Evolutionary conservation across 768 basidiomycete genomes (phyloP), one percentile per base, ranked within the genome.

Genomic region (Inosperma sp.): DNA sequence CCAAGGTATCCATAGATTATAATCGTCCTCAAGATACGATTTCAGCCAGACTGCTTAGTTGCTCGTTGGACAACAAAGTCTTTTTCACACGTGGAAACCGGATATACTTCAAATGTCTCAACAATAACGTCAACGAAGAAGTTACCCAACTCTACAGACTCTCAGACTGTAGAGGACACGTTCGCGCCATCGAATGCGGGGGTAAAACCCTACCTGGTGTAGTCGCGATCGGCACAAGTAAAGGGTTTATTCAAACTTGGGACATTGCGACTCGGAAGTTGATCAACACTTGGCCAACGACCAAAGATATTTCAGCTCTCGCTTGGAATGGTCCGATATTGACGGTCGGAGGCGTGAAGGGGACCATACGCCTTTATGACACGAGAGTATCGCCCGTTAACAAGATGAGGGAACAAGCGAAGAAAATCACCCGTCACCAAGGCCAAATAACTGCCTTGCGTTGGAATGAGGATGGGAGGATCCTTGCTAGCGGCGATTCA

Each of bases 401-500:
- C 22, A 76, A 74, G 65, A 71, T 77, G 54, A 75, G 75, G 61
- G 86, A 88, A 61, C 82, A 84, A 59, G 77, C 79, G 13, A 77
- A 75, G 54, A 82, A 84, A 60, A 68, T 86, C 43, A 77, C 78
- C 8, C 76, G 86, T 1, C 89, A 93, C 64, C 80, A 83, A 49
- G 77, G 79, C 4, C 73, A 78, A 53, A 82, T 89, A 37, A 80
- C 80, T 29, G 76, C 78, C 34, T 65, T 90, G 27, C 73, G 75
- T 22, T 92, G 88, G 88, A 77, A 83, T 54, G 62, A 68, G 4
- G 81, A 87, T 51, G 82, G 83, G 1, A 75, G 78, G 59, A 65
- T 85, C 22, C 72, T 89, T 19, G 88, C 89, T 4, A 86, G 82
- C 57, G 90, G 87, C 0, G 90, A 89, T 41, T 81, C 82, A 53